Evolutionary conservation across 2,329 filamentous ascomycete genomes (phyloP), one percentile per base, ranked within the genome.

Genomic region (Rhexocercosporidium sp.): DNA sequence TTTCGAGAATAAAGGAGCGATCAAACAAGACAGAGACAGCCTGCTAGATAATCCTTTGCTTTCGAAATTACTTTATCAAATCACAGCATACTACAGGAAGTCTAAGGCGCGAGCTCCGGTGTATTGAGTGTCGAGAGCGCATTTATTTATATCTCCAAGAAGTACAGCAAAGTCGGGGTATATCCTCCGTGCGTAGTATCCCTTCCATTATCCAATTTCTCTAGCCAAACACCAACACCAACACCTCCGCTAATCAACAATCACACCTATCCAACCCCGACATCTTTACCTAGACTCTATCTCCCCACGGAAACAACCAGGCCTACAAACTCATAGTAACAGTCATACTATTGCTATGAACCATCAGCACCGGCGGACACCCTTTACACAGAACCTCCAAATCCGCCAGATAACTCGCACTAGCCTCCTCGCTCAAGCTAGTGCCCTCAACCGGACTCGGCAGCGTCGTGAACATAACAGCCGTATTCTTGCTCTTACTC

Each of bases 291-390:
- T n/a, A n/a, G n/a, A n/a, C n/a, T n/a, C n/a, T n/a, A n/a, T n/a
- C n/a, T n/a, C n/a, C n/a, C n/a, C n/a, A n/a, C n/a, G n/a, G n/a
- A n/a, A n/a, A n/a, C n/a, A 22, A 4, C 20, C 9, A 16, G 9
- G 6, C 14, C 41, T 66, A 92, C 69, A 93, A 79, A 77, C 89
- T 92, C 75, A 92, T 91, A 7, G 91, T 96, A 56, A 96, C 93
- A 18, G 92, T 96, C 91, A 96, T 94, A 75, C 90, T 93, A 79
- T 96, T 96, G 78, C 91, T 94, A 79, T 96, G 86, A 46, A 97
- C 91, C 77, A 97, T 81, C 74, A 96, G 78, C 54, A 89, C 88
- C 0, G 93, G 93, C 31, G 93, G 92, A 69, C 95, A 80, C 12
- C 87, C 90, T 74, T 90, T 87, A 77, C 91, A 95, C 66, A 97